These are phyloP conservation scores for Rhododendron kiyosumense DNA, from an alignment of 148 eudicot species.

Conservation along the genomic window DNA sequence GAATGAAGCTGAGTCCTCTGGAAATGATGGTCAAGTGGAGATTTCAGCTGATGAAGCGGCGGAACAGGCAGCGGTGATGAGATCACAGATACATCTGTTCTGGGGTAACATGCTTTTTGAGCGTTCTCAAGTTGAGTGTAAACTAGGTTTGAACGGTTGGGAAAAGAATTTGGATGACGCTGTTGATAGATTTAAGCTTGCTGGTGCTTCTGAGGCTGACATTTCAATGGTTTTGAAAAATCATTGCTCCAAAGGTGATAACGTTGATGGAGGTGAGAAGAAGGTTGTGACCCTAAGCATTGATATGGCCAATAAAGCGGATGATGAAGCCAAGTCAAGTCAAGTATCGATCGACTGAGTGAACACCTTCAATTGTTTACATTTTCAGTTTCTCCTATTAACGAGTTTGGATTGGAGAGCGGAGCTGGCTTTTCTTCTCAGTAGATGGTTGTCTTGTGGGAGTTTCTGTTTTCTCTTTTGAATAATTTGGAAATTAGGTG, in stretches of 20 bases:
- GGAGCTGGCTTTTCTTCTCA: not conserved
- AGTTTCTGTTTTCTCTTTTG: conserved; percentile 2
- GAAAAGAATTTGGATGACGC: conserved; percentile 65
- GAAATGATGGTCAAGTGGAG: conserved; percentile 40
- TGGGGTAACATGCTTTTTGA: conserved; percentile 99
- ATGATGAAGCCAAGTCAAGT: conserved; percentile 15
- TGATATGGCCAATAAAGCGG: conserved; percentile 23
- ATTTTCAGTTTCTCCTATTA: not conserved
- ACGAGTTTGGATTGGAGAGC: not conserved
- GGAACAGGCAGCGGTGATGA: conserved; percentile 86
- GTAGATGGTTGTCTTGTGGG: not conserved
- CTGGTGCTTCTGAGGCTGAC: conserved; percentile 91
- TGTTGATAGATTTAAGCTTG: conserved; percentile 80
- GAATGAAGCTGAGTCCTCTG: conserved; percentile 43
- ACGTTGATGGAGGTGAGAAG: conserved; percentile 34
- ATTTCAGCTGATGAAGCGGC: conserved; percentile 79
- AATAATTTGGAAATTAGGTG: not conserved
- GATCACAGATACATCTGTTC: conserved; percentile 90
- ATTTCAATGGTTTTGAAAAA: conserved; percentile 69
- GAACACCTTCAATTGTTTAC: not conserved
- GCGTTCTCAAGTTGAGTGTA: conserved; percentile 85
- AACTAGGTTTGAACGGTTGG: conserved; percentile 59
- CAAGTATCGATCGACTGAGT: conserved; percentile 4
- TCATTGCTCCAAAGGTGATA: conserved; percentile 68
- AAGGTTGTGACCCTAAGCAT: conserved; percentile 29